A percentile compares a stretch with the other conserved stretches of the same genome.
Evolutionary conservation across 257 asterid species (phyloP).

Genomic region (Nicotiana paniculata): DNA sequence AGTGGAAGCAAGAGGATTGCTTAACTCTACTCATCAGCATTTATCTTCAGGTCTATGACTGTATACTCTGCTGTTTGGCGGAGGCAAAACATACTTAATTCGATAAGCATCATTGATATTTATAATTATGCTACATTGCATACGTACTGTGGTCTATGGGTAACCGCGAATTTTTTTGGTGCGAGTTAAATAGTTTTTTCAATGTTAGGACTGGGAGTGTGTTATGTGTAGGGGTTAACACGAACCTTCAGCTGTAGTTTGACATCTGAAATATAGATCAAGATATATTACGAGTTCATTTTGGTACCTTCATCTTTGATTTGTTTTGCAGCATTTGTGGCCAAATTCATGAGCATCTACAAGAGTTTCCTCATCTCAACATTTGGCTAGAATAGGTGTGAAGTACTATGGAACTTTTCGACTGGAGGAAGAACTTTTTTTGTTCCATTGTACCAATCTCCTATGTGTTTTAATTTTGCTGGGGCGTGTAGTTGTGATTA

Average conservation of each 20-base stretch:
- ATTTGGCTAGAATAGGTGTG: slow-evolving; percentile 50
- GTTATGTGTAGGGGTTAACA: neutral
- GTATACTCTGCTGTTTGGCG: neutral
- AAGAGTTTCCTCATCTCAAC: slow-evolving; percentile 88
- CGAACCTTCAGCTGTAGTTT: neutral
- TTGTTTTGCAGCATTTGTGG: slow-evolving; percentile 80
- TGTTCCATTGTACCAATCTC: neutral
- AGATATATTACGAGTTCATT: neutral
- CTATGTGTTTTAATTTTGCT: neutral
- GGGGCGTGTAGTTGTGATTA: neutral
- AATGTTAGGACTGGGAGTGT: neutral
- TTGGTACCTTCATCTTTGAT: slow-evolving; percentile 8
- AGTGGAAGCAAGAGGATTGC: neutral
- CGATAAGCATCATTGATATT: neutral
- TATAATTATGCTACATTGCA: neutral
- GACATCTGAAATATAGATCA: neutral
- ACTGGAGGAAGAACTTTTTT: neutral
- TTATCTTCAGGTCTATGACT: neutral
- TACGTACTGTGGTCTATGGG: neutral
- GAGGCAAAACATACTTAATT: neutral
- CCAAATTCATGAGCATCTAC: slow-evolving; percentile 97
- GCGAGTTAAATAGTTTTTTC: neutral
- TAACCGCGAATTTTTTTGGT: neutral
- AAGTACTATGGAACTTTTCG: neutral
- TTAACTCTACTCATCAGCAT: neutral